These are phyloP conservation scores for Hypoxylon sp. DNA, from an alignment of 2,329 filamentous ascomycete genomes.

Conservation along the genomic window DNA sequence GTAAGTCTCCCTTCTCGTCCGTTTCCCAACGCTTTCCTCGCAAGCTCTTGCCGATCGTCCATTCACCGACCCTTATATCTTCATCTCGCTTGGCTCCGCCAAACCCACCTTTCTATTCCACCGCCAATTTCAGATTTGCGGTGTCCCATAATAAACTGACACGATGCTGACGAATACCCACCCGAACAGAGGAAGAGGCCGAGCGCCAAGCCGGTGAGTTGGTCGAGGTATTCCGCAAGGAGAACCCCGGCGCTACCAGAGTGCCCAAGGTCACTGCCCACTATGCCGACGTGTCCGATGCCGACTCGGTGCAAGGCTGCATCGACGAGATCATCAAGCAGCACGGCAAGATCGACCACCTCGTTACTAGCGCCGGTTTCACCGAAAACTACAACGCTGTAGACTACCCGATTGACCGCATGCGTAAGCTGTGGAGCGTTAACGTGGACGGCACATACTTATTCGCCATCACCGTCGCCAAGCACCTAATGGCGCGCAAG, in stretches of 20 bases:
- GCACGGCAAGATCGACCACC: conserved; percentile 88
- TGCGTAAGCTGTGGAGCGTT: conserved; percentile 94
- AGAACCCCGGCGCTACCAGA: conserved; percentile 80
- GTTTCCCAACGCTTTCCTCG: neutral
- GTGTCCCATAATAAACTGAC: conserved; percentile 12
- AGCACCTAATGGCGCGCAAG: conserved; percentile 88
- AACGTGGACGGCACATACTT: conserved; percentile 94
- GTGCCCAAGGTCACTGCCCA: conserved; percentile 89
- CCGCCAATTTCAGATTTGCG: conserved; percentile 20
- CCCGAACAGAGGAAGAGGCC: conserved; percentile 79
- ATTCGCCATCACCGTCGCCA: conserved; percentile 85
- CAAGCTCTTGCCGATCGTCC: neutral
- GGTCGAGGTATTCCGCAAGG: conserved; percentile 79
- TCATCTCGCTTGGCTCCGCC: conserved; percentile 5
- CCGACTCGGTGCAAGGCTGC: conserved; percentile 80
- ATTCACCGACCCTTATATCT: conserved; percentile 4
- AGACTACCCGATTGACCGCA: conserved; percentile 88
- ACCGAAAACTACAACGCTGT: conserved; percentile 96
- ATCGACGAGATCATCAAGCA: conserved; percentile 76
- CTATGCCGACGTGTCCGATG: conserved; percentile 87
- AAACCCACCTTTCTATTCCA: conserved; percentile 13
- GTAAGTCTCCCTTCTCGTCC: conserved; percentile 63
- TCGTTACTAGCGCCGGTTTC: conserved; percentile 97
- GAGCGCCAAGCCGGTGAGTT: conserved; percentile 80
- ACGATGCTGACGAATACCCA: conserved; percentile 37